Evolutionary conservation across 1,284 basidiomycete species (phyloP).

Genomic region (Somion occarium): DNA sequence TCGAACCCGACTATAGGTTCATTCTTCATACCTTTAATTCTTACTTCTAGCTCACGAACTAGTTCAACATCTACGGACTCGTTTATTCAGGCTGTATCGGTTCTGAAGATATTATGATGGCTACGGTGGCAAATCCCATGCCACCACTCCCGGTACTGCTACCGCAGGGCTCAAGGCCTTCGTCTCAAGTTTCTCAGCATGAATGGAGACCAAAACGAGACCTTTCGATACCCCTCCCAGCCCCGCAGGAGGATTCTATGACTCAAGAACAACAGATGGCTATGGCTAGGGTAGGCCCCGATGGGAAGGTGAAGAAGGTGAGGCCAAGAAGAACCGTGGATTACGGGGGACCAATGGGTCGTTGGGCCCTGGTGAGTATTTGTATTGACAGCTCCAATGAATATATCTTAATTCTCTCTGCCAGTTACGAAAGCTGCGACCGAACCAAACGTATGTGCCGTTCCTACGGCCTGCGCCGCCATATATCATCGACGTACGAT

Average conservation of each 20-base stretch:
- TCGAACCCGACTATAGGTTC: too few relatives aligned
- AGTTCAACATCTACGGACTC: background rate
- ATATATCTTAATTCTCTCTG: constrained; percentile 4
- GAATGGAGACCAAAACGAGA: constrained; percentile 43
- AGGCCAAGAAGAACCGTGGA: constrained; percentile 92
- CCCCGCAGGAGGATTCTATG: constrained; percentile 71
- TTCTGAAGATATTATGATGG: too few relatives aligned
- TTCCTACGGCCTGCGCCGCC: constrained; percentile 78
- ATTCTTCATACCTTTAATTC: too few relatives aligned
- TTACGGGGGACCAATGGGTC: constrained; percentile 83
- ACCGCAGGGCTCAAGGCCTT: constrained; percentile 12
- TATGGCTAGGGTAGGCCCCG: constrained; percentile 59
- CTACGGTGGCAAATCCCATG: background rate
- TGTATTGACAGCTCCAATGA: background rate
- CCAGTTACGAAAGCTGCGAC: constrained; percentile 72
- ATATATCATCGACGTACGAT: constrained; percentile 75
- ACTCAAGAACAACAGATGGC: constrained; percentile 77
- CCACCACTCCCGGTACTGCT: constrained; percentile 18
- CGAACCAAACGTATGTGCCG: constrained; percentile 69
- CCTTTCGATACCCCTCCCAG: constrained; percentile 52
- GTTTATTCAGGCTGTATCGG: too few relatives aligned
- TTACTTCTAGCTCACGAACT: too few relatives aligned
- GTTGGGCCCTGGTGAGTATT: constrained; percentile 73
- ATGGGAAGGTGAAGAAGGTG: constrained; percentile 84
- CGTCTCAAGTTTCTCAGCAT: constrained; percentile 8